Conservation (phyloP, 345 rosid genomes). For the Litchi chinensis region DNA sequence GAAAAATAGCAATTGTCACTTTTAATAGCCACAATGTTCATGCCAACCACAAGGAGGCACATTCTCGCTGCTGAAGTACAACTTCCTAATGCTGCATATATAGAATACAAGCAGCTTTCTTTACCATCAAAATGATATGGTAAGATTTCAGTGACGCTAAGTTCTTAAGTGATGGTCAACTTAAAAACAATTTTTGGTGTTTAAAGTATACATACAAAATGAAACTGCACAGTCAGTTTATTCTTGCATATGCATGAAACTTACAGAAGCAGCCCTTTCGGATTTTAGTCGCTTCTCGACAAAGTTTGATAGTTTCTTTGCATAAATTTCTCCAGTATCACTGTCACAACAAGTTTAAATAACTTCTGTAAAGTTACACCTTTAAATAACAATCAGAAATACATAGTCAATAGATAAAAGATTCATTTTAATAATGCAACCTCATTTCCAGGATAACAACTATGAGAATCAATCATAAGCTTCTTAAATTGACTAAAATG, state of each 20-base stretch:
- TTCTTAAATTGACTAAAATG: not conserved
- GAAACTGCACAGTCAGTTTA: conserved; percentile 4
- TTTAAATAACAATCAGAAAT: not conserved
- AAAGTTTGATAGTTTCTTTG: conserved; percentile 86
- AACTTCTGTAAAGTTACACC: conserved; percentile 16
- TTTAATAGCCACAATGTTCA: not conserved
- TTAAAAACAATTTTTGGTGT: not conserved
- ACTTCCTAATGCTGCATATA: not conserved
- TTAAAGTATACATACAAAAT: conserved; percentile 1
- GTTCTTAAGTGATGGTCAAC: not conserved
- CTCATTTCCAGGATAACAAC: not conserved
- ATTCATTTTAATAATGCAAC: conserved; percentile 4
- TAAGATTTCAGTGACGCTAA: not conserved
- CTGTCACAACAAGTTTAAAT: conserved; percentile 43
- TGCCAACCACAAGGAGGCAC: not conserved
- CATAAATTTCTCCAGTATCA: conserved; percentile 84
- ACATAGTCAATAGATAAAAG: not conserved
- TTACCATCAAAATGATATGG: not conserved
- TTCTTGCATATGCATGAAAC: conserved; percentile 30
- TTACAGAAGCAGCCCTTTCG: conserved; percentile 98
- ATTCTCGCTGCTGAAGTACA: not conserved
- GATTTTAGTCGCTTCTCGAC: conserved; percentile 89
- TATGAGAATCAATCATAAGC: not conserved
- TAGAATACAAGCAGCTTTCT: not conserved
- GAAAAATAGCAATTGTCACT: not conserved